Evolutionary conservation across 163 green algal species (phyloP).

Genomic region (Smithsoniella earleae): DNA sequence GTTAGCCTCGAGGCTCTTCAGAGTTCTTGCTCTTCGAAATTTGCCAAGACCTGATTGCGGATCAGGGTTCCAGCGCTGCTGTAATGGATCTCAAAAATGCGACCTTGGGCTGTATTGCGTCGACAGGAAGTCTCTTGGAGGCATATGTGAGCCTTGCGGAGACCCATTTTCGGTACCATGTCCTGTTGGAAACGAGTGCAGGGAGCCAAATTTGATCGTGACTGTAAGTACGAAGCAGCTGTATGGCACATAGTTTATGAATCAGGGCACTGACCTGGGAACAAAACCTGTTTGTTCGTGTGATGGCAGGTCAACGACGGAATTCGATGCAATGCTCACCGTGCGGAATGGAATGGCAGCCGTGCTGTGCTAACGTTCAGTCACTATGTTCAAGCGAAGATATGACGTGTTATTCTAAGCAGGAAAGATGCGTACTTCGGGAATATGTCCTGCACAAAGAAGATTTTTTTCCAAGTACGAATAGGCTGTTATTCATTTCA

Average conservation of each 20-base stretch:
- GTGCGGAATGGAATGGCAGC: constrained; percentile 10
- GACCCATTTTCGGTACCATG: constrained; percentile 5
- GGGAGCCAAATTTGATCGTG: background rate
- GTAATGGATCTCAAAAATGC: background rate
- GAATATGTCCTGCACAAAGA: constrained; percentile 10
- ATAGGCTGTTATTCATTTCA: background rate
- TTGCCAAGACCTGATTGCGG: constrained; percentile 13
- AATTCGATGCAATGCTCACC: background rate
- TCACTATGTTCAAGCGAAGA: background rate
- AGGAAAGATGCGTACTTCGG: constrained; percentile 15
- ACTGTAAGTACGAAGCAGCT: background rate
- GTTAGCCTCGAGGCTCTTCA: no score
- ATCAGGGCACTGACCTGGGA: background rate
- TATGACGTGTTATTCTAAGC: constrained; percentile 11
- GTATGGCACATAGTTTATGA: no score
- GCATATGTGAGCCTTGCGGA: constrained; percentile 20
- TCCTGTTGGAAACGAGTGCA: background rate
- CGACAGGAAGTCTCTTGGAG: background rate
- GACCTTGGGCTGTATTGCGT: background rate
- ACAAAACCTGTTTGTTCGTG: background rate
- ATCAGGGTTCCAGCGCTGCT: constrained; percentile 11
- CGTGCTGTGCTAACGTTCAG: background rate
- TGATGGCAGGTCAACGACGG: background rate
- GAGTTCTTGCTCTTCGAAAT: no score
- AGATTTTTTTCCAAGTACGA: background rate